Percentiles rank a stretch among this genome's conserved stretches.
Evolutionary conservation across 2,329 filamentous ascomycete genomes (phyloP).

Genomic region (Byssochlamys sp.): DNA sequence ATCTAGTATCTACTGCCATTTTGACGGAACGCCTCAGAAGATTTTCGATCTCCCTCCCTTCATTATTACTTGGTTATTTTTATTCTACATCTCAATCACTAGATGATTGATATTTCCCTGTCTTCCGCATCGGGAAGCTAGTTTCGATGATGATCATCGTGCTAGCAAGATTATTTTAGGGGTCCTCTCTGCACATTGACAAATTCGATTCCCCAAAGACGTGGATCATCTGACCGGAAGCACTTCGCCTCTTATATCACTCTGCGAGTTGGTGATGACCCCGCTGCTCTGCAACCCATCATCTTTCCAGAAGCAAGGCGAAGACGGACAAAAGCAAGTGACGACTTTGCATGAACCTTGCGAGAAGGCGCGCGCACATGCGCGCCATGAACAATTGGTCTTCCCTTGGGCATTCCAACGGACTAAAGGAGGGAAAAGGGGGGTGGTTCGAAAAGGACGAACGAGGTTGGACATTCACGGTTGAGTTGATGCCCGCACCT

Average conservation of each 20-base stretch:
- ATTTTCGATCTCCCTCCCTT: too few relatives aligned
- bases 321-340: not conserved
- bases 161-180: not conserved
- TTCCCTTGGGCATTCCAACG: not conserved
- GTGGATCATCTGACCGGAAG: not conserved
- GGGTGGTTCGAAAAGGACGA: not conserved
- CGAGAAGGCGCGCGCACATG: not conserved
- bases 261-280: not conserved
- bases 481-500: not conserved
- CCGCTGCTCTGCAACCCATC: not conserved
- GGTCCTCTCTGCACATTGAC: not conserved
- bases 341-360: not conserved
- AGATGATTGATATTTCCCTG: not conserved
- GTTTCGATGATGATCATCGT: not conserved
- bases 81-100: too few relatives aligned
- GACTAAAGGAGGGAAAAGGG: not conserved
- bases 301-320: not conserved
- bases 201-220: not conserved
- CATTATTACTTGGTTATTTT: too few relatives aligned
- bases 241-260: not conserved
- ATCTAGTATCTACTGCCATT: not conserved
- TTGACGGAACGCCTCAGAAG: not conserved
- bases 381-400: not conserved
- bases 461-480: not conserved
- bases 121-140: not conserved